Evolutionary conservation across 2,329 filamentous ascomycete genomes (phyloP).

Genomic region (Fusarium drepaniforme): DNA sequence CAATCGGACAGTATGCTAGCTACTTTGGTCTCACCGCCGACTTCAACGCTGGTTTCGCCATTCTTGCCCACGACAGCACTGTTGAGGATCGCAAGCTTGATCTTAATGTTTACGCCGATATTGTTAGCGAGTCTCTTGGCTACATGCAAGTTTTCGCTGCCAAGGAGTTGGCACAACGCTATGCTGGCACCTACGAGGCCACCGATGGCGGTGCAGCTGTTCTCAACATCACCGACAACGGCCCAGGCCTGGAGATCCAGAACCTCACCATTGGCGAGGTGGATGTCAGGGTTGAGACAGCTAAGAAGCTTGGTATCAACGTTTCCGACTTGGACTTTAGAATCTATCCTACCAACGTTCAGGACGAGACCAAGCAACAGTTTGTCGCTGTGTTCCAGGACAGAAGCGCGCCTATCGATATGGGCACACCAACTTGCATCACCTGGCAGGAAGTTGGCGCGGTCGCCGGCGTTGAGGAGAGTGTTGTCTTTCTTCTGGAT

Average conservation of each 20-base stretch:
- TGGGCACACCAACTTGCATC: constrained; percentile 51
- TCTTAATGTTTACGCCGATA: constrained; percentile 50
- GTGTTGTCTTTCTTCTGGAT: constrained; percentile 11
- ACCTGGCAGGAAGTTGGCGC: constrained; percentile 45
- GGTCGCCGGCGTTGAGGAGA: constrained; percentile 4
- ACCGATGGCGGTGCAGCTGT: neutral
- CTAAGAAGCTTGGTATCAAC: constrained; percentile 37
- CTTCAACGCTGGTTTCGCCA: constrained; percentile 47
- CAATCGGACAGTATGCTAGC: constrained; percentile 45
- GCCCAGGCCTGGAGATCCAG: constrained; percentile 43
- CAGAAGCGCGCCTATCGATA: constrained; percentile 44
- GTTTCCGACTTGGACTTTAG: constrained; percentile 42
- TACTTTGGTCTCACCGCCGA: constrained; percentile 36
- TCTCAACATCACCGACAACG: constrained; percentile 34
- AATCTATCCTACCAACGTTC: constrained; percentile 48
- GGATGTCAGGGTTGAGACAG: constrained; percentile 33
- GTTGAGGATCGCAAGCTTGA: constrained; percentile 41
- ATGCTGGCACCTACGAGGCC: constrained; percentile 15
- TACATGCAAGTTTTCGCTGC: constrained; percentile 20
- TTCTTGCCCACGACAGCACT: constrained; percentile 48
- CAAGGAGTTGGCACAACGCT: constrained; percentile 22
- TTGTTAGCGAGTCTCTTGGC: constrained; percentile 42
- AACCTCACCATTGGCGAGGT: constrained; percentile 19
- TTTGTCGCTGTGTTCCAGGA: constrained; percentile 49
- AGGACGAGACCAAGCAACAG: constrained; percentile 33